Evolutionary conservation across 257 asterid species (phyloP).

Genomic region (Forsythia suspensa): DNA sequence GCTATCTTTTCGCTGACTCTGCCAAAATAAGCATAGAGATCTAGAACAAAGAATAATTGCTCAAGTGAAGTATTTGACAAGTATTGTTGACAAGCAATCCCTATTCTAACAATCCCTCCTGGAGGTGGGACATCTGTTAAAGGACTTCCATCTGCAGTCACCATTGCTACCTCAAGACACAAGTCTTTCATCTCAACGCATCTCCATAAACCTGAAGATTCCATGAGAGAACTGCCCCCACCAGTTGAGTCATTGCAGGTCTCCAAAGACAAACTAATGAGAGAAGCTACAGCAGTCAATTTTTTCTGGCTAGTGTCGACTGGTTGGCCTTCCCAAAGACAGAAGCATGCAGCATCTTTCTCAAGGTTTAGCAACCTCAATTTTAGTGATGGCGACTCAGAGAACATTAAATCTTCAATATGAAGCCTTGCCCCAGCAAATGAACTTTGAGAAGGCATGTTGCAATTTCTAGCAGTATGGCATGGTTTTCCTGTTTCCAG

Average conservation of each 20-base stretch:
- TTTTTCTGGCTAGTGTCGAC: constrained; percentile 94
- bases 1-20: constrained; percentile 75
- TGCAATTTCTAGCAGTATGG: constrained; percentile 33
- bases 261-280: constrained; percentile 75
- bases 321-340: constrained; percentile 94
- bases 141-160: constrained; percentile 95
- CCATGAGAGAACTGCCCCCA: constrained; percentile 33
- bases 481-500: constrained; percentile 48
- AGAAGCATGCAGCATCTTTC: constrained; percentile 91
- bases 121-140: constrained; percentile 83
- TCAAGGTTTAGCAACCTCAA: constrained; percentile 73
- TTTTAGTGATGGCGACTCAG: constrained; percentile 76
- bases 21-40: constrained; percentile 76
- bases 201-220: constrained; percentile 62
- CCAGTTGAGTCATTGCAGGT: constrained; percentile 40
- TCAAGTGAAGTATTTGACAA: constrained; percentile 85
- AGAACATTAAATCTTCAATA: constrained; percentile 68
- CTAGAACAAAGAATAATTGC: constrained; percentile 86
- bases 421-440: constrained; percentile 90
- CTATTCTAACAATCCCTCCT: constrained; percentile 89
- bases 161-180: constrained; percentile 91
- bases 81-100: constrained; percentile 83
- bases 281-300: constrained; percentile 64
- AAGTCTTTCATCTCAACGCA: constrained; percentile 79
- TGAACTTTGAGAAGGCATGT: constrained; percentile 46